Percentiles rank a stretch among this genome's conserved stretches.
Conservation (phyloP, 108 stramenopile species). For the Fistulifera solaris region DNA sequence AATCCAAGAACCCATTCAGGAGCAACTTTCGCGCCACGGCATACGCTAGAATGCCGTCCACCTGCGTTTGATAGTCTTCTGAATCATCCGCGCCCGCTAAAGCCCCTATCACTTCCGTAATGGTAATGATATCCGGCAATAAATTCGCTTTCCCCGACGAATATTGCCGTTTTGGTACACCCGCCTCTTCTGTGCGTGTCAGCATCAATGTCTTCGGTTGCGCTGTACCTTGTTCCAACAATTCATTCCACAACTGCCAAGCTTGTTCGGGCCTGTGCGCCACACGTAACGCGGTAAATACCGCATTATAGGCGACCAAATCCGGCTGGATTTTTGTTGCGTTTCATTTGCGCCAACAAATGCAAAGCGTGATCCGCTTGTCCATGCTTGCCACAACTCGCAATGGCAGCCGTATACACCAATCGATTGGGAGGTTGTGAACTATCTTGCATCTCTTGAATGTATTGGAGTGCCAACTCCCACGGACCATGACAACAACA, state of each 20-base stretch:
- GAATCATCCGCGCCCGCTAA: slow-evolving; percentile 29
- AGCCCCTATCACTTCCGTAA: slow-evolving; percentile 65
- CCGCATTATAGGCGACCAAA: slow-evolving; percentile 67
- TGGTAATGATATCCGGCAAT: slow-evolving; percentile 72
- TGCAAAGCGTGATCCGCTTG: slow-evolving; percentile 48
- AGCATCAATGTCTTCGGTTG: neutral
- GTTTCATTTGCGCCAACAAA: slow-evolving; percentile 63
- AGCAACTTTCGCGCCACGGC: slow-evolving; percentile 59
- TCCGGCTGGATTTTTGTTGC: slow-evolving; percentile 37
- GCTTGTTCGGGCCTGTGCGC: slow-evolving; percentile 36
- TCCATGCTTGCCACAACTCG: slow-evolving; percentile 47
- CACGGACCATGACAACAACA: slow-evolving; percentile 72
- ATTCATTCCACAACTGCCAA: slow-evolving; percentile 58
- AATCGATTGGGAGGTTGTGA: slow-evolving; percentile 43
- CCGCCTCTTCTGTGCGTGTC: neutral
- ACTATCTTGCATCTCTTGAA: slow-evolving; percentile 58
- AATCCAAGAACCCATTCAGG: slow-evolving; percentile 45
- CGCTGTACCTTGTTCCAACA: slow-evolving; percentile 29
- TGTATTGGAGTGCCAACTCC: slow-evolving; percentile 63
- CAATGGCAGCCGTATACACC: slow-evolving; percentile 4
- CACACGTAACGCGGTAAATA: slow-evolving; percentile 61
- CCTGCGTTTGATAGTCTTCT: slow-evolving; percentile 18
- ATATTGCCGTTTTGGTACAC: neutral
- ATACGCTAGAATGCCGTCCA: slow-evolving; percentile 58
- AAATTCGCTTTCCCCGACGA: no score